Conservation (phyloP, 2,329 filamentous ascomycete species). For the Colletotrichum scovillei region DNA sequence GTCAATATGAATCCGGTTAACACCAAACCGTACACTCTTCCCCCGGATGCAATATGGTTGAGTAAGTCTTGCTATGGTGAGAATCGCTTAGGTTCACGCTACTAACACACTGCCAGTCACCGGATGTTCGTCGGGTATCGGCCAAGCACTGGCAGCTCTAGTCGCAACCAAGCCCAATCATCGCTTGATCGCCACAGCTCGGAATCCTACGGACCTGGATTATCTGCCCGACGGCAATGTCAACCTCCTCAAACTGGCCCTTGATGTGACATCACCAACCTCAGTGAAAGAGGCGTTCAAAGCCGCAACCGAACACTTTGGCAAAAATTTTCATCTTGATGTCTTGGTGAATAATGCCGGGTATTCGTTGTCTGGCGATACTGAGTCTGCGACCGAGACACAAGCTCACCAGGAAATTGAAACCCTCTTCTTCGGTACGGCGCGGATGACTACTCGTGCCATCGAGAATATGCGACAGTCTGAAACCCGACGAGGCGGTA, state of each 20-base stretch:
- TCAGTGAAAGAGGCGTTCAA: constrained; percentile 50
- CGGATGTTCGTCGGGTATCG: constrained; percentile 62
- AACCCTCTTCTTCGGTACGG: constrained; percentile 56
- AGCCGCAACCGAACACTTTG: constrained; percentile 46
- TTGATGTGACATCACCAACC: constrained; percentile 58
- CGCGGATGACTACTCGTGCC: constrained; percentile 49
- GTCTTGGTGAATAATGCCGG: constrained; percentile 48
- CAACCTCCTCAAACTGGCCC: constrained; percentile 55
- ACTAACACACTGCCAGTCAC: constrained; percentile 48
- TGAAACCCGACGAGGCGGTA: constrained; percentile 37
- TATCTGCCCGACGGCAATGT: constrained; percentile 48
- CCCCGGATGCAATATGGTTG: constrained; percentile 52
- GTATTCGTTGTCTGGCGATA: constrained; percentile 43
- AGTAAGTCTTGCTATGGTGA: constrained; percentile 41
- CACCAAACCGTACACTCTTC: constrained; percentile 37
- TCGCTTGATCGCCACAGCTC: constrained; percentile 60
- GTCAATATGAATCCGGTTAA: neutral
- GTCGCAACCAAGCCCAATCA: constrained; percentile 50
- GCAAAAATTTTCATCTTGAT: constrained; percentile 43
- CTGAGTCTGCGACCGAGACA: constrained; percentile 40
- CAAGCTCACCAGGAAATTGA: constrained; percentile 49
- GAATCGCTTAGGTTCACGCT: neutral
- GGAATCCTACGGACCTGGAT: constrained; percentile 53
- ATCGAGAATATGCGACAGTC: constrained; percentile 51
- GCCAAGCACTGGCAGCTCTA: constrained; percentile 50